Conservation (phyloP, 352 stramenopile species). For the Blastocystis sp. region DNA sequence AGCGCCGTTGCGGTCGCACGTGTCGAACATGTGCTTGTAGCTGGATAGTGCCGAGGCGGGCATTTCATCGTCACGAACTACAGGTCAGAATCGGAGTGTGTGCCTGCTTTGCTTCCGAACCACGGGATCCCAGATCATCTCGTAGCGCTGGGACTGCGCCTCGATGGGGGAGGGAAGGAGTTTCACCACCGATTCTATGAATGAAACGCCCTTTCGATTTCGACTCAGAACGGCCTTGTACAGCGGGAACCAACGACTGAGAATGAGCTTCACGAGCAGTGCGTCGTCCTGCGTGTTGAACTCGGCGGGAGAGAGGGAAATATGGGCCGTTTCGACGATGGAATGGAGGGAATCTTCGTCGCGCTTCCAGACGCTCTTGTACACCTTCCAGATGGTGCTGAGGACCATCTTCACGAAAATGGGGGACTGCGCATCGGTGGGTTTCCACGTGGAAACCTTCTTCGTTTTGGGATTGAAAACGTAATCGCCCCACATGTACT, state of each 20-base stretch:
- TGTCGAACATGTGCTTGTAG: slow-evolving; percentile 14
- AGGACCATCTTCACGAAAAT: slow-evolving; percentile 89
- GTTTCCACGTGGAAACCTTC: slow-evolving; percentile 76
- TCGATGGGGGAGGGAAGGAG: slow-evolving; percentile 25
- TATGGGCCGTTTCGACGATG: not conserved
- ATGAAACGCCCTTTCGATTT: not conserved
- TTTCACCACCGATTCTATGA: slow-evolving; percentile 42
- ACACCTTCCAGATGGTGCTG: slow-evolving; percentile 32
- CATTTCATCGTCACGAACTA: slow-evolving; percentile 7
- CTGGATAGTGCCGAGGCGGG: not conserved
- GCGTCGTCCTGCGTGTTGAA: slow-evolving; percentile 12
- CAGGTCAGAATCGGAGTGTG: not conserved
- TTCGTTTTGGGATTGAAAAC: slow-evolving; percentile 85
- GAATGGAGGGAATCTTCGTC: slow-evolving; percentile 12
- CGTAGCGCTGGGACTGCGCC: slow-evolving; percentile 2
- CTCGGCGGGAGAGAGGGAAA: slow-evolving; percentile 17
- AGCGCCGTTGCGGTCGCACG: not conserved
- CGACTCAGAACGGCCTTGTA: slow-evolving; percentile 54
- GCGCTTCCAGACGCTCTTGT: slow-evolving; percentile 58
- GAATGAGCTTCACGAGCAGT: slow-evolving; percentile 46
- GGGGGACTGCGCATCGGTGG: slow-evolving; percentile 77
- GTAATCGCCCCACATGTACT: slow-evolving; percentile 81
- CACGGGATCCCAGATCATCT: slow-evolving; percentile 13
- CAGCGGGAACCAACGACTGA: slow-evolving; percentile 54
- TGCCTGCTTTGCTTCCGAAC: not conserved